These are phyloP conservation scores for Cyberlindnera saturnus DNA, from an alignment of 805 yeast species.

Conservation along the genomic window DNA sequence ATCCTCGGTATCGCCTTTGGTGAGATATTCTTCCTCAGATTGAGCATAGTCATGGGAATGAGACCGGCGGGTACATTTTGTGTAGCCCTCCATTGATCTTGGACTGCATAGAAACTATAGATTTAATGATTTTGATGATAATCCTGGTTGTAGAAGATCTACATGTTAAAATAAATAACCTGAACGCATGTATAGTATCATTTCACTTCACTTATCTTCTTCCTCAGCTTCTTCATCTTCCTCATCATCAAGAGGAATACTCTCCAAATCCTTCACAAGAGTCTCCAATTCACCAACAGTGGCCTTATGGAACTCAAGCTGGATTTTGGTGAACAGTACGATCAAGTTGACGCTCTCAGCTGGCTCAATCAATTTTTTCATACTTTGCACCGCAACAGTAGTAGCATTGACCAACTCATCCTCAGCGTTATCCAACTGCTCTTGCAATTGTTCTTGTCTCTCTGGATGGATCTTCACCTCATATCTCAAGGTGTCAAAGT, in stretches of 20 bases:
- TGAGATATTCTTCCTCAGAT: constrained; percentile 61
- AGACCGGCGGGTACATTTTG: constrained; percentile 21
- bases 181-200: constrained; percentile 5
- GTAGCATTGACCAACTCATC: constrained; percentile 79
- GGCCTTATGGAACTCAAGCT: constrained; percentile 54
- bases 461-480: constrained; percentile 34
- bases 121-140: background rate
- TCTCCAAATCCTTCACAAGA: constrained; percentile 38
- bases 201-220: constrained; percentile 15
- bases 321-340: constrained; percentile 63
- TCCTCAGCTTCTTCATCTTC: constrained; percentile 29
- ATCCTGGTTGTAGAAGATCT: background rate
- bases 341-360: constrained; percentile 57
- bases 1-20: constrained; percentile 65
- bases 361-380: constrained; percentile 68
- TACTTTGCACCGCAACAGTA: constrained; percentile 69
- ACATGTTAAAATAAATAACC: background rate
- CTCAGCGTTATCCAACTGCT: constrained; percentile 39
- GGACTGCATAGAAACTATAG: background rate
- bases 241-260: constrained; percentile 40
- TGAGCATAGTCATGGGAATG: constrained; percentile 34
- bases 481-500: constrained; percentile 64
- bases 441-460: constrained; percentile 31
- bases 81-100: constrained; percentile 17
- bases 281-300: constrained; percentile 43